These are phyloP conservation scores for Arctium lappa DNA, from an alignment of 129 eudicot species.

Conservation along the genomic window DNA sequence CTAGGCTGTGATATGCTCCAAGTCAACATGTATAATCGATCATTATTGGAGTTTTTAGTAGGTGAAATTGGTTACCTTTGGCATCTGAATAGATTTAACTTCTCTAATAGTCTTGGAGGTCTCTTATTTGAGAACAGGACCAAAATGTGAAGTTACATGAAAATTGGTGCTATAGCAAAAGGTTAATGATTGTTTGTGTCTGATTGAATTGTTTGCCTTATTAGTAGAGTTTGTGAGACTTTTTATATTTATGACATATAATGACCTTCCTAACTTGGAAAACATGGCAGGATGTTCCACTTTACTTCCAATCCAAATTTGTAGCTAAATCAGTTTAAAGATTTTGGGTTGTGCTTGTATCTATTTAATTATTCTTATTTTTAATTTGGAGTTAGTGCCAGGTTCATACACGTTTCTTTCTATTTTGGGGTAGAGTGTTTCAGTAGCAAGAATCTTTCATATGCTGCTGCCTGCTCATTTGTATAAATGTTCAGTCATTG, in stretches of 20 bases:
- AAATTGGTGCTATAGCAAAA: constrained; percentile 2
- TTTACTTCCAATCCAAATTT: neutral
- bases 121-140: neutral
- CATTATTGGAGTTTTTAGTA: neutral
- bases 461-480: neutral
- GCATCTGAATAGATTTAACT: neutral
- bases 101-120: constrained; percentile 1
- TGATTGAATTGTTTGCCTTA: neutral
- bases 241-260: neutral
- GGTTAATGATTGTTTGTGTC: neutral
- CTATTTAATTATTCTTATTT: neutral
- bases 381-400: neutral
- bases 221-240: constrained; percentile 8
- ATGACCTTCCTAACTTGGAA: neutral
- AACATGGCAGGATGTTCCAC: neutral
- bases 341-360: neutral
- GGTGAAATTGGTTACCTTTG: neutral
- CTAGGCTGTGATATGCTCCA: constrained; percentile 2
- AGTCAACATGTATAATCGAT: neutral
- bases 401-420: constrained; percentile 10
- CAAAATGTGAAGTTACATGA: neutral
- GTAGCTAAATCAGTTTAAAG: neutral
- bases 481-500: neutral
- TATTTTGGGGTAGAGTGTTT: neutral
- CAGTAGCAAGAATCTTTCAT: constrained; percentile 1